phyloP scores from a whole-genome alignment of 2,329 filamentous ascomycete species.

The Xylaria hypoxylon region DNA sequence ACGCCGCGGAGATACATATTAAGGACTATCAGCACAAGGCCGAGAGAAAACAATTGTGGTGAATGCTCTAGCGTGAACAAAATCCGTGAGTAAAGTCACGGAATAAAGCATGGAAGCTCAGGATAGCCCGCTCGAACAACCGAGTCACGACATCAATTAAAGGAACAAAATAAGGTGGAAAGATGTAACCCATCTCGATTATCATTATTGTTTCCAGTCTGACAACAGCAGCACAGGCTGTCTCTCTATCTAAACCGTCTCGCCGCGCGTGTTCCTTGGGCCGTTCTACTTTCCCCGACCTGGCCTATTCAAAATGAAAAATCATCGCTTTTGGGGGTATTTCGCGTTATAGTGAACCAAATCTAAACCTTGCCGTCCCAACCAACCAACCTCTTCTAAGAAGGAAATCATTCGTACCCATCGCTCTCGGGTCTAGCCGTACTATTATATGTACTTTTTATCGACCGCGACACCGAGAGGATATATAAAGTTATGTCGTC shows the following conservation, averaged over 20 bases:
- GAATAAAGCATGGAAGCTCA: no score
- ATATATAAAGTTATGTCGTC: background rate
- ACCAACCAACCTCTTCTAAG: background rate
- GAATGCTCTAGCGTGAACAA: no score
- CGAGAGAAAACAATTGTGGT: no score
- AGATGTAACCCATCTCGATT: conserved; percentile 20
- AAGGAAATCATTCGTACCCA: conserved; percentile 4
- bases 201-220: conserved; percentile 22
- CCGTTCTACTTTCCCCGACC: background rate
- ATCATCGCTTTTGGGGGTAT: conserved; percentile 36
- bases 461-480: background rate
- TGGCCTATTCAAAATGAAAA: background rate
- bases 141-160: background rate
- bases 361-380: background rate
- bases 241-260: background rate
- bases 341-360: conserved; percentile 18
- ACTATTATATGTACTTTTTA: background rate
- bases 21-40: no score
- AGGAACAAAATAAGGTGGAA: background rate
- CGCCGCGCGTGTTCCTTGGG: background rate
- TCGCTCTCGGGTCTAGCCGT: background rate
- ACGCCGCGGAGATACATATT: no score
- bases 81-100: no score
- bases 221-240: background rate
- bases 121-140: no score